These are phyloP conservation scores for Fusarium keratoplasticum DNA, from an alignment of 2,329 filamentous ascomycete species.

Conservation along the genomic window DNA sequence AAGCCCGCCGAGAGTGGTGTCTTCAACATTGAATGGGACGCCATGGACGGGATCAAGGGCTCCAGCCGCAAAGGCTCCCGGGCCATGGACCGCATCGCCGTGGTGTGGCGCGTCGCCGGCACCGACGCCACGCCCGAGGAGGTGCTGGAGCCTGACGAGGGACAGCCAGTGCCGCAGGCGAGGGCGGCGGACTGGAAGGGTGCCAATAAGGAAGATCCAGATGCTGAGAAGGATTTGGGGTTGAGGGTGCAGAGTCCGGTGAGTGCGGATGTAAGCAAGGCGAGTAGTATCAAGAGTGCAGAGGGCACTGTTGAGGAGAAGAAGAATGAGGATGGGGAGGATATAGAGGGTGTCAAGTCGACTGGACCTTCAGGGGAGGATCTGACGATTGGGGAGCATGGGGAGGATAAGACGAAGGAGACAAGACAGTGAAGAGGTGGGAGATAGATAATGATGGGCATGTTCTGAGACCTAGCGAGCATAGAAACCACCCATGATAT, in stretches of 20 bases:
- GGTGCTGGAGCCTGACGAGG: constrained; percentile 72
- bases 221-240: constrained; percentile 73
- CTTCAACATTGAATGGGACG: constrained; percentile 69
- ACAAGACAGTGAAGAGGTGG: neutral
- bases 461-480: neutral
- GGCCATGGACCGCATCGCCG: constrained; percentile 83
- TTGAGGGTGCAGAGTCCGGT: constrained; percentile 72
- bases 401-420: constrained; percentile 5
- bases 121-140: constrained; percentile 43
- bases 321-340: constrained; percentile 34
- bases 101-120: constrained; percentile 78
- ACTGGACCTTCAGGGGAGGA: constrained; percentile 53
- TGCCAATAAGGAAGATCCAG: constrained; percentile 54
- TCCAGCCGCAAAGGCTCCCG: constrained; percentile 83
- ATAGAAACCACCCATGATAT: constrained; percentile 12
- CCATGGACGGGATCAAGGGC: constrained; percentile 95
- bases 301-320: constrained; percentile 25
- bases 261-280: constrained; percentile 76
- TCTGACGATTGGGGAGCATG: constrained; percentile 33
- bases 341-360: constrained; percentile 50
- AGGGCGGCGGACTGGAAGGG: constrained; percentile 81
- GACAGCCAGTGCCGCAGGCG: constrained; percentile 77
- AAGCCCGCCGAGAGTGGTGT: constrained; percentile 74
- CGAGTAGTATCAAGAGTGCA: constrained; percentile 72
- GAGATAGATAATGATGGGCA: neutral